Percentiles rank a stretch among this genome's conserved stretches.
These are phyloP conservation scores for Hygrocybe coccinea DNA, from an alignment of 768 basidiomycete genomes.

Conservation along the genomic window DNA sequence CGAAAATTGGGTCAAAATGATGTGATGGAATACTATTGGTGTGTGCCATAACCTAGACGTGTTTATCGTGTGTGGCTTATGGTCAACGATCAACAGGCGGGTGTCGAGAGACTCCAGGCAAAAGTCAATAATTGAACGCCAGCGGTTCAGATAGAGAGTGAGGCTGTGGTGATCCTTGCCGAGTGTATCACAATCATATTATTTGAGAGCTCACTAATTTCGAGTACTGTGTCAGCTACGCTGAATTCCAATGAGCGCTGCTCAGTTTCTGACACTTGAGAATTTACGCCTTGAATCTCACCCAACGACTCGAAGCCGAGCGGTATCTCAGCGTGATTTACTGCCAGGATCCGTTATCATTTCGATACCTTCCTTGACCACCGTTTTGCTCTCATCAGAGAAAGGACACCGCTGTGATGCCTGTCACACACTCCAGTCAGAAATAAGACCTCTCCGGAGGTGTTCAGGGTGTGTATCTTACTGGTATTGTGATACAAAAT, in stretches of 20 bases:
- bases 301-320: slow-evolving; percentile 46
- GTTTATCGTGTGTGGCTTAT: neutral
- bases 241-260: too few species aligned
- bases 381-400: slow-evolving; percentile 47
- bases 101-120: slow-evolving; percentile 66
- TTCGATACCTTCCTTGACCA: slow-evolving; percentile 40
- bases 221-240: too few species aligned
- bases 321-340: slow-evolving; percentile 38
- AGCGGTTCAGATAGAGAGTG: slow-evolving; percentile 54
- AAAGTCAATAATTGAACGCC: slow-evolving; percentile 73
- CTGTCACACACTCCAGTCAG: slow-evolving; percentile 43
- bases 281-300: slow-evolving; percentile 38
- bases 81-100: slow-evolving; percentile 50
- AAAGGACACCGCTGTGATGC: slow-evolving; percentile 65
- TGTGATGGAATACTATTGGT: slow-evolving; percentile 97
- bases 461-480: slow-evolving; percentile 67
- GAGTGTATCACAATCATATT: too few species aligned
- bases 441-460: slow-evolving; percentile 37
- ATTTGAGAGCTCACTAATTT: too few species aligned
- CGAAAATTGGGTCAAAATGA: slow-evolving; percentile 83
- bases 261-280: too few species aligned
- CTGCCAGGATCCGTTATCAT: slow-evolving; percentile 48
- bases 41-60: slow-evolving; percentile 26
- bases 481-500: slow-evolving; percentile 67
- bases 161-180: neutral